Base-by-base conservation (phyloP, 768 basidiomycete genomes). In the Hypsizygus marmoreus region DNA sequence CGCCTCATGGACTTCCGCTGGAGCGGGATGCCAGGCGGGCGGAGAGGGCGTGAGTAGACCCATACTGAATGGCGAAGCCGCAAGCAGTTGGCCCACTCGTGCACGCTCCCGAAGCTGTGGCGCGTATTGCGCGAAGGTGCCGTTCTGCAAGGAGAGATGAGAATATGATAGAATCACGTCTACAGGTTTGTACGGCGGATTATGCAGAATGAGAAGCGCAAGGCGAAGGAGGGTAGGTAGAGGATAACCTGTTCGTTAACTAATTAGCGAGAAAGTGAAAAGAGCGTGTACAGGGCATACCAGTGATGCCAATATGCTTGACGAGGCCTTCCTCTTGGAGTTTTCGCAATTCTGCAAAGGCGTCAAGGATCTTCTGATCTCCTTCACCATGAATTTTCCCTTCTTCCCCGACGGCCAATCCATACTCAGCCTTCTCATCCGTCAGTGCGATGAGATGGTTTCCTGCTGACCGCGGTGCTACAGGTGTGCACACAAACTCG, bases 61-160 rank as follows among this genome's bases (percentile, higher is more conserved):
- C 91, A 94, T 94, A 60, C 79, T 84, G 41, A 95, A 72, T 6
- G 92, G 92, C 2, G 91, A 91, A 1, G 92, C 92, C 2, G 84
- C 72, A 40, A 92, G 42, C 22, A 95, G 71, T 44, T 89, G 86
- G 44, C 64, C 61, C 33, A 95, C 77, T 39, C 78, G 69, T 0
- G 89, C 90, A 17, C 86, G 83, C 14, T 67, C 60, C 51, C 72
- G 70, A 43, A 93, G 76, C 30, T 77, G 74, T 9, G 75, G 66
- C 20, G 75, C 73, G 60, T 83, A 91, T 8, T 72, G 64, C 30
- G 65, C 61, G 60, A 84, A 74, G 12, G 78, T 82, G 44, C 69
- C 66, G 63, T 88, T 91, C 60, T 91, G 88, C 24, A 93, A 71
- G 17, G 78, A 82, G 43, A 90, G 75, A 63, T 94, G 90, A 17